Conservation (phyloP, 805 yeast species). For the Nakazawaea wyomingensis region DNA sequence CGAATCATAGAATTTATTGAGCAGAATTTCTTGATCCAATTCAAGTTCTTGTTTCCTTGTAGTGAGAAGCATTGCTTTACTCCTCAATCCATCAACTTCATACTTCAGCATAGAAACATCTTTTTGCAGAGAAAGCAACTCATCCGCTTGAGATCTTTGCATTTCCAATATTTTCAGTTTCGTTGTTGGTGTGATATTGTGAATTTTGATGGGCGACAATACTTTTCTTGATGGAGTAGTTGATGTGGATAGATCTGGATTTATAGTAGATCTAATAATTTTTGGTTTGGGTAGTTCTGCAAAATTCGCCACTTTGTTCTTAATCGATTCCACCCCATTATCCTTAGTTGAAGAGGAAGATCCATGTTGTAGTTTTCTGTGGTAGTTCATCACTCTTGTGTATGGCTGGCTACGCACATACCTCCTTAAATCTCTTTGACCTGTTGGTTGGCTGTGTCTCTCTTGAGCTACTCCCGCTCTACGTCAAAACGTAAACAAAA, state of each 20-base stretch:
- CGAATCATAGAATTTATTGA: constrained; percentile 2
- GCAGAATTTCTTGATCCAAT: constrained; percentile 5
- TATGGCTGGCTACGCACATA: too few relatives aligned
- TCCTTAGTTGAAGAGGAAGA: too few relatives aligned
- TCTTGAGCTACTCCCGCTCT: too few relatives aligned
- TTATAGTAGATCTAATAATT: not conserved
- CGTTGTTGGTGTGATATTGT: constrained; percentile 8
- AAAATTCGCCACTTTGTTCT: not conserved
- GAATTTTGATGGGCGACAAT: not conserved
- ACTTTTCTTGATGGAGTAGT: not conserved
- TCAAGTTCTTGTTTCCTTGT: constrained; percentile 16
- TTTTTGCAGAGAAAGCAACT: not conserved
- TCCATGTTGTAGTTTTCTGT: not conserved
- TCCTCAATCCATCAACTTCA: constrained; percentile 2
- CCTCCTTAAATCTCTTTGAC: not conserved
- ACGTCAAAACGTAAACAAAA: too few relatives aligned
- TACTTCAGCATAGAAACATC: not conserved
- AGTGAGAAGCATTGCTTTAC: constrained; percentile 17
- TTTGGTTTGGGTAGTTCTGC: not conserved
- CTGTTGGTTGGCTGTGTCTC: too few relatives aligned
- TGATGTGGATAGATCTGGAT: not conserved
- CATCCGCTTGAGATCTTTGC: constrained; percentile 10
- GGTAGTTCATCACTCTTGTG: not conserved
- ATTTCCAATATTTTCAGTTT: constrained; percentile 7
- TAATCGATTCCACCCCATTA: not conserved